A percentile compares a stretch with the other conserved stretches of the same genome.
Conservation (phyloP, 768 basidiomycete species). For the Suillus clintonianus region DNA sequence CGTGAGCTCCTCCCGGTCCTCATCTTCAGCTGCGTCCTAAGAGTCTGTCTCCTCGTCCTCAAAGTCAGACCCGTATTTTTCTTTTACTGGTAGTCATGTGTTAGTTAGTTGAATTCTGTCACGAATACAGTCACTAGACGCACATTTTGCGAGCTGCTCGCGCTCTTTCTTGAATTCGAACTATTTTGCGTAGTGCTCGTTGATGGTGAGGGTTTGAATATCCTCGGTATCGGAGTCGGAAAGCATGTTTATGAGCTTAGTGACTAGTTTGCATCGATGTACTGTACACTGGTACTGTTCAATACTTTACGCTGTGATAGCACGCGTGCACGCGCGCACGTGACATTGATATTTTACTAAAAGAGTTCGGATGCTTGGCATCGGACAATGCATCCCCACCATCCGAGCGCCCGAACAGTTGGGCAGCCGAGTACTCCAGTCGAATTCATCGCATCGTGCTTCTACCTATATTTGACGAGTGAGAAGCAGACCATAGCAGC, state of each 20-base stretch:
- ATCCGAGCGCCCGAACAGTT: no score
- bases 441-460: no score
- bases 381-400: no score
- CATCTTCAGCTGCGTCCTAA: conserved; percentile 84
- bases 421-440: no score
- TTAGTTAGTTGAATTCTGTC: neutral
- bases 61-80: conserved; percentile 81
- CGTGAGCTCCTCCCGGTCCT: conserved; percentile 93
- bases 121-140: conserved; percentile 27
- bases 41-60: conserved; percentile 61
- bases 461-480: no score
- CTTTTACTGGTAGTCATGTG: conserved; percentile 58
- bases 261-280: neutral
- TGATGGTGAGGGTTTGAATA: conserved; percentile 59
- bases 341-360: no score
- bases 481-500: no score
- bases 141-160: conserved; percentile 80
- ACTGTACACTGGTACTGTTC: no score
- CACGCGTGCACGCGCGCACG: no score
- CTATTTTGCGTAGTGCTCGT: conserved; percentile 79
- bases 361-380: no score
- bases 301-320: no score
- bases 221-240: conserved; percentile 49
- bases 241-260: conserved; percentile 36
- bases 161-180: conserved; percentile 82